A percentile compares a stretch with the other conserved stretches of the same genome.
Conservation (phyloP, 1,284 basidiomycete genomes). For the Sporisorium exsertum region DNA sequence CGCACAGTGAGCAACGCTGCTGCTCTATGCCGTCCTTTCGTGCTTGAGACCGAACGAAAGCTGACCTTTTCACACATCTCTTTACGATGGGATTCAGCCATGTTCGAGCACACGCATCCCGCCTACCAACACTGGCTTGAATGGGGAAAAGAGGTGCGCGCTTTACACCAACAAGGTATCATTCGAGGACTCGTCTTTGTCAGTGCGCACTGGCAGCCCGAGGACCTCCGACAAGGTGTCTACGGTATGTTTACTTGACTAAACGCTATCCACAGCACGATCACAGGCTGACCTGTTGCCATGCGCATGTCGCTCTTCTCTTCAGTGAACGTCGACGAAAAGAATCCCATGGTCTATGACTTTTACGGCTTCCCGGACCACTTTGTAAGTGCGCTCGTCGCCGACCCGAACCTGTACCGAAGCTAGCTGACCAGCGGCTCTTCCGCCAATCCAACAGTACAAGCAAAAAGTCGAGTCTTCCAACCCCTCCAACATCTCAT, state of each 20-base stretch:
- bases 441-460: constrained; percentile 56
- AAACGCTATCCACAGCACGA: too few relatives aligned
- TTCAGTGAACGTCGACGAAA: constrained; percentile 67
- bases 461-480: constrained; percentile 66
- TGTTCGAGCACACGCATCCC: constrained; percentile 69
- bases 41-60: not conserved
- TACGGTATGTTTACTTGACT: constrained; percentile 27
- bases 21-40: not conserved
- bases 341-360: constrained; percentile 71
- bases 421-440: not conserved
- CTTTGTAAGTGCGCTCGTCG: constrained; percentile 21
- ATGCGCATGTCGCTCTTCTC: not conserved
- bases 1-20: constrained; percentile 62
- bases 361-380: constrained; percentile 70
- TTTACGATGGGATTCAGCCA: constrained; percentile 31
- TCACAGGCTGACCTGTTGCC: not conserved
- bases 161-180: constrained; percentile 40
- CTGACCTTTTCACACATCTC: not conserved
- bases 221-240: constrained; percentile 59
- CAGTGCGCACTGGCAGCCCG: constrained; percentile 71
- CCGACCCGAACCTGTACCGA: too few relatives aligned
- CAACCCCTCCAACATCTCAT: constrained; percentile 56
- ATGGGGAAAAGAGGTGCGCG: constrained; percentile 67
- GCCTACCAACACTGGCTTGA: constrained; percentile 71
- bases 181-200: constrained; percentile 71